Conservation (phyloP, 495 filamentous ascomycete genomes). For the Penicillium cataractarum region DNA sequence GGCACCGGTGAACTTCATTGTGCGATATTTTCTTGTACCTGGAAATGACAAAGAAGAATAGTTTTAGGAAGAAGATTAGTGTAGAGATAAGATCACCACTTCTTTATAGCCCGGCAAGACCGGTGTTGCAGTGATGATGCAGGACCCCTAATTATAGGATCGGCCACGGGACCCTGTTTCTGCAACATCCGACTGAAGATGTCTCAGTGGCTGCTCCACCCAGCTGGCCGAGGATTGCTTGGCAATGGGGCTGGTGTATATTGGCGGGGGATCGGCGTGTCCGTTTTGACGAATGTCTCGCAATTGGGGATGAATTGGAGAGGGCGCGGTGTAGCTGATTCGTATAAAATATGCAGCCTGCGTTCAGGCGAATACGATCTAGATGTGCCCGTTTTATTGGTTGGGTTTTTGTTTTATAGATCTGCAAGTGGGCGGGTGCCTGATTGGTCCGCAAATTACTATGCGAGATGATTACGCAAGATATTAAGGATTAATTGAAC, state of each 20-base stretch:
- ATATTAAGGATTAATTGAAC: neutral
- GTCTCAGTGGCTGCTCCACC: constrained; percentile 32
- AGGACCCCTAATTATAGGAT: constrained; percentile 17
- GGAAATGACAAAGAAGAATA: neutral
- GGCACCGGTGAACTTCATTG: constrained; percentile 41
- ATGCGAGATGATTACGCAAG: neutral
- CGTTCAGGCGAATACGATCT: neutral
- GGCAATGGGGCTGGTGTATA: constrained; percentile 16
- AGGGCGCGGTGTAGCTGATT: neutral
- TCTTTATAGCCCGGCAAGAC: constrained; percentile 14
- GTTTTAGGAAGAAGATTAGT: neutral
- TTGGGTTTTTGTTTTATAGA: neutral
- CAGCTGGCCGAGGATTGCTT: constrained; percentile 16
- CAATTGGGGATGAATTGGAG: neutral
- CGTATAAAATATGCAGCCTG: neutral
- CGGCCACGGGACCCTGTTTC: constrained; percentile 11
- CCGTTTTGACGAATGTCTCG: constrained; percentile 5
- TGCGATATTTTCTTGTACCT: constrained; percentile 5
- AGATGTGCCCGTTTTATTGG: neutral
- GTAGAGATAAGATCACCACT: neutral
- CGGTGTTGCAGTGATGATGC: neutral
- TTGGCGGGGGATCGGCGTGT: constrained; percentile 20
- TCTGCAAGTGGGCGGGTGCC: neutral
- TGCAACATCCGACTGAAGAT: constrained; percentile 16
- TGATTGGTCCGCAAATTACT: neutral